phyloP scores from a whole-genome alignment of 73 alveolate genomes.

The Effrenium voratum region DNA sequence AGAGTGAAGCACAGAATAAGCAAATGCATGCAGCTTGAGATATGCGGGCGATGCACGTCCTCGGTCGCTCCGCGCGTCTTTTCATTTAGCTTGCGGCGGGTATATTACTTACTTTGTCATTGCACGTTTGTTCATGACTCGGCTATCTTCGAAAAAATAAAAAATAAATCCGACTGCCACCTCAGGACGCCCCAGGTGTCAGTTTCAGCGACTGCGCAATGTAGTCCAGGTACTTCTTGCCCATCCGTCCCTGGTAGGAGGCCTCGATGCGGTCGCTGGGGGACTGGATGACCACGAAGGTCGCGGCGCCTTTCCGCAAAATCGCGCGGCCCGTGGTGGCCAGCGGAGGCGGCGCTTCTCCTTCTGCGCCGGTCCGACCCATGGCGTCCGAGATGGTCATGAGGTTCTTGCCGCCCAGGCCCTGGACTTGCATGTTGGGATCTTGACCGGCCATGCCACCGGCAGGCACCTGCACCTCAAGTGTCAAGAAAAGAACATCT shows the following conservation, averaged over 20 bases:
- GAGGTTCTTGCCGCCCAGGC: conserved; percentile 61
- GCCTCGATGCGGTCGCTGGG: conserved; percentile 56
- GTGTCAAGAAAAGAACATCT: no score
- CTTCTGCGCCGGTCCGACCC: background rate
- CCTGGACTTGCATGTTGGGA: conserved; percentile 33
- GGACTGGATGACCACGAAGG: conserved; percentile 56
- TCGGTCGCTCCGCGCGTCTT: no score
- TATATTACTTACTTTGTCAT: no score
- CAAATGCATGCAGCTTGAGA: no score
- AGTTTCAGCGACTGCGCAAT: conserved; percentile 45
- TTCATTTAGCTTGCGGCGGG: no score
- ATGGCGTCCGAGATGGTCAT: conserved; percentile 51
- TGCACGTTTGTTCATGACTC: no score
- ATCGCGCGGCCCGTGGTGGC: conserved; percentile 61
- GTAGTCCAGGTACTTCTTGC: conserved; percentile 77
- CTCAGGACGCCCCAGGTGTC: no score
- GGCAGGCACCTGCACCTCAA: no score
- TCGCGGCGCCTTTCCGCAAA: conserved; percentile 59
- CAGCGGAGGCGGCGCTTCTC: background rate
- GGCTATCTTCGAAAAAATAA: no score
- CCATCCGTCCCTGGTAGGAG: conserved; percentile 42
- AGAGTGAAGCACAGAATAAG: no score
- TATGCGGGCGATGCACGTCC: no score
- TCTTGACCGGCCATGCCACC: background rate
- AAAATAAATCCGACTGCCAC: no score